phyloP scores from a whole-genome alignment of 139 green algal genomes.

The Picochlorum costavermella region DNA sequence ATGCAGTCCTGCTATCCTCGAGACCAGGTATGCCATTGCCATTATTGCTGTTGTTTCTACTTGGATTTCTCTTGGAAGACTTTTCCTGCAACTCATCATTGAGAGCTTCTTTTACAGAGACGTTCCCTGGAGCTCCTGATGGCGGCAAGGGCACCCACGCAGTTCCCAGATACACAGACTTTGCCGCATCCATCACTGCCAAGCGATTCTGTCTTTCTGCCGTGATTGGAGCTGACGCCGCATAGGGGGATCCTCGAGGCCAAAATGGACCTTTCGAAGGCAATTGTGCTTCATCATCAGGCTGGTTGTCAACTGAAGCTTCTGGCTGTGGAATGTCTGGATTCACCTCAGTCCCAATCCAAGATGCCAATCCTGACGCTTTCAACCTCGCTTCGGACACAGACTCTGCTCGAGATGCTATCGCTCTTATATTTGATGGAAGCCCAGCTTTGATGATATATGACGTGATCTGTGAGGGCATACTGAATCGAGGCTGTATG shows the following conservation, averaged over 20 bases:
- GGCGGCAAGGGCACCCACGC: conserved; percentile 32
- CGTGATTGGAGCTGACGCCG: conserved; percentile 18
- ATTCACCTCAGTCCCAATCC: conserved; percentile 26
- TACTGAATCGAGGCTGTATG: conserved; percentile 23
- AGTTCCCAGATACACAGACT: conserved; percentile 29
- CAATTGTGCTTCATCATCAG: conserved; percentile 6
- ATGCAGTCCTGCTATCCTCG: too few relatives aligned
- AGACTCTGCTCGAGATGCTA: conserved; percentile 34
- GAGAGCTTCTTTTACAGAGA: conserved; percentile 13
- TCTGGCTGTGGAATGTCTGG: conserved; percentile 4
- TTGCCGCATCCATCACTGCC: neutral
- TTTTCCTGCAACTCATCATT: conserved; percentile 28
- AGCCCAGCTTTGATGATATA: conserved; percentile 38
- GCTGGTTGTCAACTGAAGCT: too few relatives aligned
- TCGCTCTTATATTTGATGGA: conserved; percentile 40
- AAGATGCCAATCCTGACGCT: conserved; percentile 16
- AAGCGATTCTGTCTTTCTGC: conserved; percentile 9
- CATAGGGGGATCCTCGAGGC: conserved; percentile 11
- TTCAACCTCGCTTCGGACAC: conserved; percentile 1
- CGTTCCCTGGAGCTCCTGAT: conserved; percentile 7
- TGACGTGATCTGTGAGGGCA: conserved; percentile 35
- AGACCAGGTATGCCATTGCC: neutral
- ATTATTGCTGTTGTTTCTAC: neutral
- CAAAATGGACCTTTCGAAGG: conserved; percentile 28
- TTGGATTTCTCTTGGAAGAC: neutral